Evolutionary conservation across 768 basidiomycete species (phyloP).

Genomic region (Lentinula edodes): DNA sequence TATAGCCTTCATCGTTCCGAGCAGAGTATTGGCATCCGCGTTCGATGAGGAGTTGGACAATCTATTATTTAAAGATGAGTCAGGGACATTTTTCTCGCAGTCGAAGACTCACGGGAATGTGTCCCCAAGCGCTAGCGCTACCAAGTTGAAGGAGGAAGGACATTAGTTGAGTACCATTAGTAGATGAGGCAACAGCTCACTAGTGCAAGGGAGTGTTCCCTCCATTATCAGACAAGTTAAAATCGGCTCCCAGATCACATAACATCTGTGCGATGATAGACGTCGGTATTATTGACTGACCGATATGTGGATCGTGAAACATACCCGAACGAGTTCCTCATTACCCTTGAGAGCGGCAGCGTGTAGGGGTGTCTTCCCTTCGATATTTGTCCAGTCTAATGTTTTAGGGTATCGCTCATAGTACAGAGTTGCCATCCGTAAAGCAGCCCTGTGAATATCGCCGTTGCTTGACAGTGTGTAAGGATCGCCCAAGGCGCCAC

Average conservation of each 20-base stretch:
- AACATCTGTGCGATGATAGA: conserved; percentile 56
- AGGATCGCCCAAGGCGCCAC: conserved; percentile 41
- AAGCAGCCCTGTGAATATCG: conserved; percentile 64
- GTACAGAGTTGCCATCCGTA: conserved; percentile 86
- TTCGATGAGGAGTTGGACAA: conserved; percentile 84
- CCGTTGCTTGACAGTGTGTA: conserved; percentile 44
- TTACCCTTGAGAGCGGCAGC: conserved; percentile 86
- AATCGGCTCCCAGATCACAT: conserved; percentile 86
- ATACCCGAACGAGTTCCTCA: conserved; percentile 79
- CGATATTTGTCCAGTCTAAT: conserved; percentile 87
- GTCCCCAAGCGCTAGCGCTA: conserved; percentile 87
- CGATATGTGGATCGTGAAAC: conserved; percentile 10
- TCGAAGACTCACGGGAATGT: conserved; percentile 55
- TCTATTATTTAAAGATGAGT: conserved; percentile 28
- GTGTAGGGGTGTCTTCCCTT: conserved; percentile 89
- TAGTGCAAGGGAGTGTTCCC: conserved; percentile 93
- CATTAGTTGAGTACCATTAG: not conserved
- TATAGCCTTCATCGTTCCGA: conserved; percentile 88
- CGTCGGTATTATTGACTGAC: conserved; percentile 1
- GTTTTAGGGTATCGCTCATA: conserved; percentile 83
- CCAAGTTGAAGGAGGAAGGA: conserved; percentile 6
- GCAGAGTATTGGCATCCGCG: conserved; percentile 80
- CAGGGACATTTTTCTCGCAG: not conserved
- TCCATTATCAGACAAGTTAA: conserved; percentile 84
- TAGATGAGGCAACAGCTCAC: conserved; percentile 39